Percentiles rank a stretch among this genome's conserved stretches.
phyloP scores from a whole-genome alignment of 2,329 filamentous ascomycete genomes.

The Aureobasidium sp. region DNA sequence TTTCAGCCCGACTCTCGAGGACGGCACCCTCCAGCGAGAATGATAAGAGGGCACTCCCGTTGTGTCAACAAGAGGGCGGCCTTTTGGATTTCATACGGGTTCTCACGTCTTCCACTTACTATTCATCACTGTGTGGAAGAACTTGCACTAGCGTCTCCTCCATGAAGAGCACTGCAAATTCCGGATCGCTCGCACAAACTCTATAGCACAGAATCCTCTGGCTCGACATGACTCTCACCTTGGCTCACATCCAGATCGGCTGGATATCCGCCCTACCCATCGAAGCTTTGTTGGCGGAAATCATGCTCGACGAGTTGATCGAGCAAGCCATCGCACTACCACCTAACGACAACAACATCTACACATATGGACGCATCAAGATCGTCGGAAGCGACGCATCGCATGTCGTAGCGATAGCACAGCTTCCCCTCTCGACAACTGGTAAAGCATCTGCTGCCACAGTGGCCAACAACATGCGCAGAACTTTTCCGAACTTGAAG shows the following conservation, averaged over 20 bases:
- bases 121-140: too few species aligned
- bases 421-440: constrained; percentile 16
- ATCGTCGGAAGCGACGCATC: not conserved
- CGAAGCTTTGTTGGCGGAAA: constrained; percentile 9
- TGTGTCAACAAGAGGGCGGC: too few species aligned
- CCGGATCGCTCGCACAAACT: too few species aligned
- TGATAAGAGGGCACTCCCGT: too few species aligned
- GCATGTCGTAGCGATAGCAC: constrained; percentile 19
- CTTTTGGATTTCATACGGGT: too few species aligned
- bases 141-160: too few species aligned
- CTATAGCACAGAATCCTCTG: too few species aligned
- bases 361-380: not conserved
- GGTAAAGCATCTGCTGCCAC: constrained; percentile 17
- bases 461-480: constrained; percentile 18
- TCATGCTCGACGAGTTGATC: constrained; percentile 15
- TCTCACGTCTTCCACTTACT: too few species aligned
- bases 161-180: too few species aligned
- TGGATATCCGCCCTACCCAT: constrained; percentile 16
- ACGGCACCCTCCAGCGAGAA: too few species aligned
- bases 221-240: not conserved
- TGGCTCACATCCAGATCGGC: constrained; percentile 13
- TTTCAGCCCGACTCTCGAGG: too few species aligned
- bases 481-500: constrained; percentile 15
- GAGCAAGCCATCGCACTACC: not conserved
- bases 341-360: not conserved